These are phyloP conservation scores for Lyophyllum decastes DNA, from an alignment of 768 basidiomycete genomes.

Conservation along the genomic window DNA sequence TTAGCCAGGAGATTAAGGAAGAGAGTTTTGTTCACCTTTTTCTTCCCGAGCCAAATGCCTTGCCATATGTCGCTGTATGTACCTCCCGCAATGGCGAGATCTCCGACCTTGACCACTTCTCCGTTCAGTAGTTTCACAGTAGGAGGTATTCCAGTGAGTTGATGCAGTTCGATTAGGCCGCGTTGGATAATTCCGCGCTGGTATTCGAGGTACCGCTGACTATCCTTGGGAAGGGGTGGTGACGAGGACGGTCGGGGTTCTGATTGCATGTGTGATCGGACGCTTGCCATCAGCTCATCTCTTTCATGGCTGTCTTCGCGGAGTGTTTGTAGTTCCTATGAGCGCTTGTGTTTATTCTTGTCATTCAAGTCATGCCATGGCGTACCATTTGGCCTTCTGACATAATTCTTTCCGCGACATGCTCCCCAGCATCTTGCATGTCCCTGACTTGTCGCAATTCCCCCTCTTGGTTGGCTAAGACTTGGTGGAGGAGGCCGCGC, in stretches of 20 bases:
- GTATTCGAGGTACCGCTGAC: slow-evolving; percentile 40
- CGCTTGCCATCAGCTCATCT: slow-evolving; percentile 5
- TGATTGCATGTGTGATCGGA: slow-evolving; percentile 7
- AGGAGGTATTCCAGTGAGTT: slow-evolving; percentile 53
- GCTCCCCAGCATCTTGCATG: slow-evolving; percentile 40
- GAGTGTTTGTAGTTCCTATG: slow-evolving; percentile 30
- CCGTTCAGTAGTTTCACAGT: slow-evolving; percentile 53
- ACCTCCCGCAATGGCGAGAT: slow-evolving; percentile 49
- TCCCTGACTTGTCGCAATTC: slow-evolving; percentile 39
- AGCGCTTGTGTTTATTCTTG: slow-evolving; percentile 1
- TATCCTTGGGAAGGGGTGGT: slow-evolving; percentile 21
- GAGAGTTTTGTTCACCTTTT: slow-evolving; percentile 37
- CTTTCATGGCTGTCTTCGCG: slow-evolving; percentile 19
- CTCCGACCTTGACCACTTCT: slow-evolving; percentile 43
- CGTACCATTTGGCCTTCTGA: slow-evolving; percentile 49
- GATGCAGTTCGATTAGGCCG: slow-evolving; percentile 48
- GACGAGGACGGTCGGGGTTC: slow-evolving; percentile 14
- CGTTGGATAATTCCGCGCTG: slow-evolving; percentile 47
- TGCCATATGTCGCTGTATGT: slow-evolving; percentile 56
- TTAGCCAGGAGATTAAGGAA: neutral
- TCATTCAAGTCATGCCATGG: neutral
- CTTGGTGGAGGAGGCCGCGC: slow-evolving; percentile 38
- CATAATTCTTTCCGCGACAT: slow-evolving; percentile 50
- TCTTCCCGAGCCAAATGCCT: slow-evolving; percentile 55
- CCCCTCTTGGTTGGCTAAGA: slow-evolving; percentile 33